Evolutionary conservation across 805 yeast genomes (phyloP).

Genomic region (Jamesozyma piceae): DNA sequence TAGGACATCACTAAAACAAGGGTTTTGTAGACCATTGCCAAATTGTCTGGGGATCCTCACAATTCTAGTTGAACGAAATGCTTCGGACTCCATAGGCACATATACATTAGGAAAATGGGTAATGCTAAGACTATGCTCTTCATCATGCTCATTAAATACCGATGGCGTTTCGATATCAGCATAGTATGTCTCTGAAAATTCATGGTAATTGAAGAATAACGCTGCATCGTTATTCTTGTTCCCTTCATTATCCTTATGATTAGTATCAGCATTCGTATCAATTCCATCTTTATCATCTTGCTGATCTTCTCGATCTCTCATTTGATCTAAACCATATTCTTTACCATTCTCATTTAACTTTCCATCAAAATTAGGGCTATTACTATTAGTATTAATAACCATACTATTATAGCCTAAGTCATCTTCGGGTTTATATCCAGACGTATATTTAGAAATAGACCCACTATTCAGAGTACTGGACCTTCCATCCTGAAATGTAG

Average conservation of each 20-base stretch:
- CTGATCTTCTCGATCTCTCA: background rate
- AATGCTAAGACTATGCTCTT: constrained; percentile 35
- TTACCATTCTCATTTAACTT: too few species aligned
- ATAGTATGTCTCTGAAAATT: constrained; percentile 37
- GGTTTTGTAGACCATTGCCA: constrained; percentile 32
- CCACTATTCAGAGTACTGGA: background rate
- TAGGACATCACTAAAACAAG: constrained; percentile 43
- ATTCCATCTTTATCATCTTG: background rate
- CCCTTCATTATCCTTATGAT: background rate
- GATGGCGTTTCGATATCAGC: constrained; percentile 10
- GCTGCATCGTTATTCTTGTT: constrained; percentile 1
- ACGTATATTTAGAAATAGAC: background rate
- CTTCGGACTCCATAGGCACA: constrained; percentile 26
- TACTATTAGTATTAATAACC: background rate
- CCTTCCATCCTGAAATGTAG: background rate
- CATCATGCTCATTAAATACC: constrained; percentile 18
- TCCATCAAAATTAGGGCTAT: too few species aligned
- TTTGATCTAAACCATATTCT: too few species aligned
- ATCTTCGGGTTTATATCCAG: background rate
- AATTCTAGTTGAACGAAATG: constrained; percentile 39
- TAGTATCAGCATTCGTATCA: background rate
- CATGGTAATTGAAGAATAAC: constrained; percentile 61
- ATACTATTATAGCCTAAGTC: background rate
- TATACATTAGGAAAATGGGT: constrained; percentile 63
- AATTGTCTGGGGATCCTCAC: constrained; percentile 54